Conservation (phyloP, 106 monocot species). For the Platanthera zijinensis region DNA sequence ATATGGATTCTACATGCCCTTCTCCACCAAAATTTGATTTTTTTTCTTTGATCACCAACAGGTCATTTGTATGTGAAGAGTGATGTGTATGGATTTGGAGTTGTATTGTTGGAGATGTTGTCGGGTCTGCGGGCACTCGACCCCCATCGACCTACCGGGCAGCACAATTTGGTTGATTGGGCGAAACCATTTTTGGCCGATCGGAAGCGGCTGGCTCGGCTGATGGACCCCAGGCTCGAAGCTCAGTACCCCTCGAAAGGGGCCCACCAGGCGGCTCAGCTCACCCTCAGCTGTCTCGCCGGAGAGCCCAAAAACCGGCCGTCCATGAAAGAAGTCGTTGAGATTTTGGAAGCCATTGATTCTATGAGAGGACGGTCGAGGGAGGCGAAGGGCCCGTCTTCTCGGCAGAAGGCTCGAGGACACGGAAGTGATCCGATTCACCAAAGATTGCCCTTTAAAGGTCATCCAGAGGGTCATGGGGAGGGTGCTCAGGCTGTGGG, state of each 20-base stretch:
- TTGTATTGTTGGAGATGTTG: slow-evolving; percentile 20
- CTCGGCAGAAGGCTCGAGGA: neutral
- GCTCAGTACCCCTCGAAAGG: slow-evolving; percentile 23
- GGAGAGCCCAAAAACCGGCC: slow-evolving; percentile 19
- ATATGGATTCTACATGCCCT: too few relatives aligned
- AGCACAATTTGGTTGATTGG: slow-evolving; percentile 24
- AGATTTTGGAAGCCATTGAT: slow-evolving; percentile 16
- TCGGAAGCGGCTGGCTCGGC: slow-evolving; percentile 4
- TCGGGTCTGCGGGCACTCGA: slow-evolving; percentile 22
- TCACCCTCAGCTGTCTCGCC: slow-evolving; percentile 17
- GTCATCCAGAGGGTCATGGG: neutral
- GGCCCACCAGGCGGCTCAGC: slow-evolving; percentile 15
- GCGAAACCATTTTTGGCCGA: slow-evolving; percentile 21
- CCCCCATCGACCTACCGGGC: slow-evolving; percentile 7
- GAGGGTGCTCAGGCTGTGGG: neutral
- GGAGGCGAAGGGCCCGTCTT: neutral
- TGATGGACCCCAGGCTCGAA: slow-evolving; percentile 21
- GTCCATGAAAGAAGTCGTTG: slow-evolving; percentile 25
- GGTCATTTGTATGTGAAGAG: slow-evolving; percentile 31
- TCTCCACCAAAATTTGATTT: neutral
- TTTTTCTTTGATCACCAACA: neutral
- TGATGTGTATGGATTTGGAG: slow-evolving; percentile 28
- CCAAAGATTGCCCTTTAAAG: too few relatives aligned
- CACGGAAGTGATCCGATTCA: neutral
- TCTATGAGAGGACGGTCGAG: slow-evolving; percentile 11